Conservation (phyloP, 2,329 filamentous ascomycete genomes). For the Fusarium hainanense region DNA sequence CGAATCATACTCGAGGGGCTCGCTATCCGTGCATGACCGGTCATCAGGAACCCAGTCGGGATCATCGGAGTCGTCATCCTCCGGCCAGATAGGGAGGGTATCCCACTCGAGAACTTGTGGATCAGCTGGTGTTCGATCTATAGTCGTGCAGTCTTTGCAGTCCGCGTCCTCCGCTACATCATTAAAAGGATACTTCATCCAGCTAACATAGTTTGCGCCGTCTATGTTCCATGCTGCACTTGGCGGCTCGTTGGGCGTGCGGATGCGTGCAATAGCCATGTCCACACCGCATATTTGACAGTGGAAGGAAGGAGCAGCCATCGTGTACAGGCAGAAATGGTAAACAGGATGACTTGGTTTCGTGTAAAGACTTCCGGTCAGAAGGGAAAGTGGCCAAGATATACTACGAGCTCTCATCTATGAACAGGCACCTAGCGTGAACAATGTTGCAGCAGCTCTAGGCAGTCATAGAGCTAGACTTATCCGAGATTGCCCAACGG, state of each 20-base stretch:
- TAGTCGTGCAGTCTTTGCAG: not conserved
- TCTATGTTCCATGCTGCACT: constrained; percentile 3
- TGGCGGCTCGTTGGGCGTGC: not conserved
- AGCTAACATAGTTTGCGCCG: not conserved
- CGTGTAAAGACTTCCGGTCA: fast-evolving
- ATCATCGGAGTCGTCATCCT: not conserved
- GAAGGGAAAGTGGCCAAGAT: not conserved
- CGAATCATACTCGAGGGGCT: not conserved
- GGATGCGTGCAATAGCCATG: constrained; percentile 12
- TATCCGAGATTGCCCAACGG: not conserved
- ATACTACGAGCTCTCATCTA: fast-evolving
- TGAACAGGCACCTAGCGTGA: not conserved
- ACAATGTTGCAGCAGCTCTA: not conserved
- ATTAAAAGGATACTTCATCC: not conserved
- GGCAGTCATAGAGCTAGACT: not conserved
- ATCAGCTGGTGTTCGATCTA: not conserved
- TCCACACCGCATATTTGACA: constrained; percentile 16
- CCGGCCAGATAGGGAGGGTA: not conserved
- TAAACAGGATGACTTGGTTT: not conserved
- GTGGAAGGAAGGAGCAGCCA: not conserved
- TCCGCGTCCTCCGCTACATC: not conserved
- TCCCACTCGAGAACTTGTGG: not conserved
- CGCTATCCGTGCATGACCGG: not conserved
- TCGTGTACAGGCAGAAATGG: not conserved
- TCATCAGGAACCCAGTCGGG: not conserved